Percentiles rank a stretch among this genome's conserved stretches.
phyloP scores from a whole-genome alignment of 2,329 filamentous ascomycete species.

The Stachybotrys echinatus region DNA sequence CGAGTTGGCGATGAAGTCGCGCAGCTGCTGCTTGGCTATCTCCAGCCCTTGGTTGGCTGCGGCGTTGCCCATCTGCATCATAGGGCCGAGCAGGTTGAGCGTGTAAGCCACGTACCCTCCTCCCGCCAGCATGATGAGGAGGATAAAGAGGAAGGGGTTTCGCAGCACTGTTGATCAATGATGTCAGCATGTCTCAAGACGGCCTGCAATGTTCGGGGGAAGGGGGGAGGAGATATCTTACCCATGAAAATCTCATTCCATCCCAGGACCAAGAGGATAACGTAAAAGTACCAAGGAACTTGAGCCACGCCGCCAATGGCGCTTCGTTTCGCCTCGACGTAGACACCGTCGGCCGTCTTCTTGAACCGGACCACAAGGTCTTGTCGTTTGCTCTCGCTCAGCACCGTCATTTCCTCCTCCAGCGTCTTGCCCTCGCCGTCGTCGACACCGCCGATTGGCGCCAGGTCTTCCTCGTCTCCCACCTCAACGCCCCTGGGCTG shows the following conservation, averaged over 20 bases:
- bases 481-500: constrained; percentile 69
- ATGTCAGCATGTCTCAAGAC: not conserved
- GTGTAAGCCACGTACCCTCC: constrained; percentile 87
- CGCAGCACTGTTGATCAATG: constrained; percentile 71
- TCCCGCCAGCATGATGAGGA: constrained; percentile 70
- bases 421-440: constrained; percentile 91
- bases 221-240: constrained; percentile 38
- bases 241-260: constrained; percentile 98
- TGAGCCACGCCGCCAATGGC: constrained; percentile 94
- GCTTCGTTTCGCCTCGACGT: constrained; percentile 94
- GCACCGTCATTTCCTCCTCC: constrained; percentile 94
- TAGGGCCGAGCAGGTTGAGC: constrained; percentile 92
- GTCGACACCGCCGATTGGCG: constrained; percentile 87
- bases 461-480: constrained; percentile 84
- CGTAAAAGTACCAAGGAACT: constrained; percentile 93
- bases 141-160: constrained; percentile 88
- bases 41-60: constrained; percentile 81
- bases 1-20: constrained; percentile 84
- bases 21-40: constrained; percentile 84
- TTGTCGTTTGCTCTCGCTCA: constrained; percentile 83
- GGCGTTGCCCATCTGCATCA: constrained; percentile 90
- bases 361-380: constrained; percentile 94
- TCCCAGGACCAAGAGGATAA: constrained; percentile 79
- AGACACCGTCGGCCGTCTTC: constrained; percentile 96
- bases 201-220: not conserved